Percentiles rank a stretch among this genome's conserved stretches.
Evolutionary conservation across 1,284 basidiomycete genomes (phyloP).

Genomic region (Retiboletus fuscus): DNA sequence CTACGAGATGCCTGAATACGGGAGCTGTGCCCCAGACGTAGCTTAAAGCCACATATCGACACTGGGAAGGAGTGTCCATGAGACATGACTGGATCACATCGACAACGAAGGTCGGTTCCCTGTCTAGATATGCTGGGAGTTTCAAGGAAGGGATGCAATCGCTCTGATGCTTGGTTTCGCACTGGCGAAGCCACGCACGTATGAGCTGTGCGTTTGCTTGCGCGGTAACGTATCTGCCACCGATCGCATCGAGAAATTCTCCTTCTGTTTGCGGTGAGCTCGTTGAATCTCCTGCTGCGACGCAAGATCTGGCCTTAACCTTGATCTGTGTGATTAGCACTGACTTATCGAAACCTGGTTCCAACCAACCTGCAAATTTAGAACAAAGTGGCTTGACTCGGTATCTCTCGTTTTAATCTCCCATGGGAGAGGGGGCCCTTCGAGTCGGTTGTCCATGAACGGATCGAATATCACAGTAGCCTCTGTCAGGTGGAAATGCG

Average conservation of each 20-base stretch:
- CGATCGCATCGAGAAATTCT: constrained; percentile 26
- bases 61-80: constrained; percentile 27
- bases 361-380: constrained; percentile 31
- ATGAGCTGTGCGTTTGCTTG: constrained; percentile 26
- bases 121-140: not conserved
- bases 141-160: constrained; percentile 19
- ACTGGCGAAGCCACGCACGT: constrained; percentile 34
- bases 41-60: constrained; percentile 40
- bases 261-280: constrained; percentile 11
- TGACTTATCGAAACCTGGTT: not conserved
- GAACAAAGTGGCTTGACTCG: not conserved
- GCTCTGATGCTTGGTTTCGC: constrained; percentile 30
- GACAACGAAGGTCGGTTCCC: constrained; percentile 26
- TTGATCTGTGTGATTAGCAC: constrained; percentile 23
- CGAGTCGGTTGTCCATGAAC: not conserved
- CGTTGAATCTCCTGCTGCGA: not conserved
- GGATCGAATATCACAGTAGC: constrained; percentile 24
- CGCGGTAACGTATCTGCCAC: constrained; percentile 29
- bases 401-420: constrained; percentile 2
- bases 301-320: constrained; percentile 15
- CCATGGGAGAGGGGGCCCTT: constrained; percentile 32
- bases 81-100: constrained; percentile 35
- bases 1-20: constrained; percentile 30
- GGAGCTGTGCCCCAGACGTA: constrained; percentile 38
- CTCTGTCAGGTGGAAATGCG: constrained; percentile 38